phyloP scores from a whole-genome alignment of 176 grass and related monocot genomes.

The Eleusine indica region DNA sequence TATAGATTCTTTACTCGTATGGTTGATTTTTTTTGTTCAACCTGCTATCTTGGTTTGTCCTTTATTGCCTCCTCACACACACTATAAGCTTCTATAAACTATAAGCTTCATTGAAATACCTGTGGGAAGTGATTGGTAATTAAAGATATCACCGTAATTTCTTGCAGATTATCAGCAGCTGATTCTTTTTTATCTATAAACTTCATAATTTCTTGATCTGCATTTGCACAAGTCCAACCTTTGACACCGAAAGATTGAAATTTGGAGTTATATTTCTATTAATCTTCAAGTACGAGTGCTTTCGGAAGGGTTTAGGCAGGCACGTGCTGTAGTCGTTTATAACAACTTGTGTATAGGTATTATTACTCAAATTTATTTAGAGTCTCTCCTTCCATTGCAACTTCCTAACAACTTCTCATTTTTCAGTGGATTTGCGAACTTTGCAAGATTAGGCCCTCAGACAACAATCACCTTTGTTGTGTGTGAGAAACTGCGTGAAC shows the following conservation, averaged over 20 bases:
- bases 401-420: conserved; percentile 26
- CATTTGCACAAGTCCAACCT: background rate
- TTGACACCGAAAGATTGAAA: background rate
- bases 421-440: conserved; percentile 80
- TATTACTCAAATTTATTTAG: conserved; percentile 17
- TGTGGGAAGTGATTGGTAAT: background rate
- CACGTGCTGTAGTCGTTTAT: background rate
- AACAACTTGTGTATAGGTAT: background rate
- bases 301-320: background rate
- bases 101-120: background rate
- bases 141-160: background rate
- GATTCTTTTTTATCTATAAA: background rate
- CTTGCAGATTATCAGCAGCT: conserved; percentile 12
- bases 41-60: background rate
- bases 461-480: conserved; percentile 81
- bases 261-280: background rate
- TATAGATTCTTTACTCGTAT: background rate
- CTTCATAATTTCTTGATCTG: background rate
- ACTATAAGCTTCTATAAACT: background rate
- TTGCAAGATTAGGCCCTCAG: conserved; percentile 90
- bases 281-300: conserved; percentile 9
- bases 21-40: background rate
- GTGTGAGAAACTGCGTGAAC: conserved; percentile 81
- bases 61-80: background rate
- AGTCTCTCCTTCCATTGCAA: background rate